Conservation (phyloP, 2,329 filamentous ascomycete genomes). For the Colletotrichum musae region DNA sequence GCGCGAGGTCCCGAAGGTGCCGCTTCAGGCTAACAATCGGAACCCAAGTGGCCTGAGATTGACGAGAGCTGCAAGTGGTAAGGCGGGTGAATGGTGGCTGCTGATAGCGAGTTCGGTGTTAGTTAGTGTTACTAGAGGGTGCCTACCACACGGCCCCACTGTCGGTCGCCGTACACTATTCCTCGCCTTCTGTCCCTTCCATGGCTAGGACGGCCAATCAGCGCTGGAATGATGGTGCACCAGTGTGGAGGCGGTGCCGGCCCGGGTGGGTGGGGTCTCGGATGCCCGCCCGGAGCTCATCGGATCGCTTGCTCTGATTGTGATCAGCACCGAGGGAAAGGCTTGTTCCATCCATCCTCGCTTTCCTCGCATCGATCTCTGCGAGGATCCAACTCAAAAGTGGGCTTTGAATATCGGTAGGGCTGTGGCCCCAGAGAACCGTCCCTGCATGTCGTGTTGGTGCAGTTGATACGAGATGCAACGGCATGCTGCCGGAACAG, state of each 20-base stretch:
- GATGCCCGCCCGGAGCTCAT: neutral
- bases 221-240: neutral
- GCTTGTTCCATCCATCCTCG: constrained; percentile 6
- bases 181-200: constrained; percentile 2
- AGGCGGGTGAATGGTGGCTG: neutral
- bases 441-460: neutral
- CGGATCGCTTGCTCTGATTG: constrained; percentile 8
- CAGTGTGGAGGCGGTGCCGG: constrained; percentile 17
- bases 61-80: neutral
- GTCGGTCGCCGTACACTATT: constrained; percentile 7
- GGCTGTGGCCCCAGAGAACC: neutral
- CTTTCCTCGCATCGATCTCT: constrained; percentile 1
- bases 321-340: constrained; percentile 11
- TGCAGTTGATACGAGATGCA: neutral
- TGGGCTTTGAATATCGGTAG: constrained; percentile 7
- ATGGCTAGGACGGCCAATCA: constrained; percentile 7
- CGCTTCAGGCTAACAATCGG: too few relatives aligned
- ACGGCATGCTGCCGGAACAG: too few relatives aligned
- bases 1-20: too few relatives aligned
- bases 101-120: neutral
- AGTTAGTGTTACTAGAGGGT: neutral
- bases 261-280: constrained; percentile 5
- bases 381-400: neutral
- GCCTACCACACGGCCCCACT: constrained; percentile 2
- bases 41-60: too few relatives aligned